A percentile compares a stretch with the other conserved stretches of the same genome.
Conservation (phyloP, 2,329 filamentous ascomycete genomes). For the Alternaria longipes region DNA sequence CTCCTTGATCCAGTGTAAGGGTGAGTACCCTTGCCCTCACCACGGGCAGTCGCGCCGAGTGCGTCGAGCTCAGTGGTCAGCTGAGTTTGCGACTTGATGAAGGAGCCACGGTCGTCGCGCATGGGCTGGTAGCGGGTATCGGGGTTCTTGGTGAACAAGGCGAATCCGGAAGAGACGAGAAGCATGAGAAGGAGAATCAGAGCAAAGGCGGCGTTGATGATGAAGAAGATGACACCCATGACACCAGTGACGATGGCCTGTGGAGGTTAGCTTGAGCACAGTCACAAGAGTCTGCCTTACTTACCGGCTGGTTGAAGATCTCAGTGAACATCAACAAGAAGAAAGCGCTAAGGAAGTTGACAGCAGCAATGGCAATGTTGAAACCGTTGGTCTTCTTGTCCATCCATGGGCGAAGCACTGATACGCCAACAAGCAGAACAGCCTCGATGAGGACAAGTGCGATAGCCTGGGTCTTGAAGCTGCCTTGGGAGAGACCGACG, state of each 20-base stretch:
- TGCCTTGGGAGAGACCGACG: conserved; percentile 79
- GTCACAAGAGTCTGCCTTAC: conserved; percentile 31
- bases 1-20: conserved; percentile 54
- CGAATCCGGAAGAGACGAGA: conserved; percentile 77
- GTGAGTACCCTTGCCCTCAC: conserved; percentile 67
- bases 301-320: conserved; percentile 81
- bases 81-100: conserved; percentile 95
- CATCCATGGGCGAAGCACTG: conserved; percentile 92
- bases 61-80: conserved; percentile 91
- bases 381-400: conserved; percentile 98
- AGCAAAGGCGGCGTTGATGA: conserved; percentile 85
- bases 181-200: conserved; percentile 85
- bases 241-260: conserved; percentile 82
- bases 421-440: conserved; percentile 76
- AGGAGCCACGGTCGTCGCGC: conserved; percentile 93
- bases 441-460: conserved; percentile 86
- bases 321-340: conserved; percentile 89
- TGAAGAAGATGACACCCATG: conserved; percentile 88
- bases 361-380: conserved; percentile 88
- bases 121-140: conserved; percentile 96
- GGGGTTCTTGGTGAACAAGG: conserved; percentile 90
- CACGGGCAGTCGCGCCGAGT: conserved; percentile 85
- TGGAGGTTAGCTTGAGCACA: conserved; percentile 23
- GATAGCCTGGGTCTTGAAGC: conserved; percentile 78
- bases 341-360: conserved; percentile 91